phyloP scores from a whole-genome alignment of 2,329 filamentous ascomycete species.

The Botryotinia calthae region DNA sequence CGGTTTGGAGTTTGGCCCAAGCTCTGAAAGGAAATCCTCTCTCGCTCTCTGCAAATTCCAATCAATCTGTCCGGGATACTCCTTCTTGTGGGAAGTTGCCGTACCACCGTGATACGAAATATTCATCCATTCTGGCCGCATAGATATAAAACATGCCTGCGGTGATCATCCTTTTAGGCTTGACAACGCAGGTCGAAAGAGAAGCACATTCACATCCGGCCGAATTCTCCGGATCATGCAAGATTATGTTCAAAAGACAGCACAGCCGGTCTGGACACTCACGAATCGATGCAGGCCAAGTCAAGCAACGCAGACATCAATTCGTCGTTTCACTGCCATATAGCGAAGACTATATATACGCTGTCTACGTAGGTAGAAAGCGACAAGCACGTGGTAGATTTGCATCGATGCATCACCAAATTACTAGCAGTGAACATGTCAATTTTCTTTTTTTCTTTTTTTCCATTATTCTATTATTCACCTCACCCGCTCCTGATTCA shows the following conservation, averaged over 20 bases:
- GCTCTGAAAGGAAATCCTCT: not conserved
- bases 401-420: not conserved
- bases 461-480: too few species aligned
- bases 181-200: not conserved
- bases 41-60: not conserved
- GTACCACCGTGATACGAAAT: not conserved
- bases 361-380: not conserved
- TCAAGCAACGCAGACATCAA: not conserved
- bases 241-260: conserved; percentile 7
- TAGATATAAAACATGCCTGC: conserved; percentile 7
- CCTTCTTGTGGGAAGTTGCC: not conserved
- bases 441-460: not conserved
- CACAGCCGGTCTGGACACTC: not conserved
- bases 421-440: not conserved
- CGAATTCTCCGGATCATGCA: conserved; percentile 16
- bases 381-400: not conserved
- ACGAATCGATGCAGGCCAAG: not conserved
- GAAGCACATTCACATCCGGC: not conserved
- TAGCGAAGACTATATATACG: not conserved
- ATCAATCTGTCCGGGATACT: not conserved
- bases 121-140: not conserved
- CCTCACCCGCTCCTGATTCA: not conserved
- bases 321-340: not conserved
- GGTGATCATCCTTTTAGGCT: conserved; percentile 3
- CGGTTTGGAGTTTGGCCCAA: not conserved